Evolutionary conservation across 495 filamentous ascomycete genomes (phyloP), one percentile per base, ranked within the genome.

Genomic region (Xylaria nigripes): DNA sequence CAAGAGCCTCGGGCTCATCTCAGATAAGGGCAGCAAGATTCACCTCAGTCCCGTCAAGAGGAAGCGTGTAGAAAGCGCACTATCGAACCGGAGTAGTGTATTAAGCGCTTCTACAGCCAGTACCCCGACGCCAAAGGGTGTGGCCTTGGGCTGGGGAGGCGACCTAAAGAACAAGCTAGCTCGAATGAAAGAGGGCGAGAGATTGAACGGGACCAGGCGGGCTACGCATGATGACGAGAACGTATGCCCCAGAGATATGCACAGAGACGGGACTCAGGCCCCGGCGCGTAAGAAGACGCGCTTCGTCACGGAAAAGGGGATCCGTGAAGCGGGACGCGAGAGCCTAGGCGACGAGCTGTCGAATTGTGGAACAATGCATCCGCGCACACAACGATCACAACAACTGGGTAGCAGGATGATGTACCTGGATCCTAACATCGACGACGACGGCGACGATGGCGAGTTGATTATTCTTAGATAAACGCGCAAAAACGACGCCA

Each of bases 281-380:
- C 77, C 80, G 4, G 75, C 80, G 12, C 73, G 76, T 60, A 92
- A 93, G 69, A 93, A 90, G 73, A 93, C 87, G 13, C 73, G 89
- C 16, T 93, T 94, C 61, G 79, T 89, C 36, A 91, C 83, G 27
- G 78, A 81, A 23, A 86, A 83, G 64, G 87, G 86, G 0, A 89
- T 88, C 53, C 79, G 80, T 61, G 86, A 87, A 64, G 86, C 87
- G 0, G 86, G 86, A 2, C 75, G 85, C 54, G 86, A 90, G 57
- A 89, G 87, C 61, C 56, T 89, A 3, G 85, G 85, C 27, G 77
- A 73, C 2, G 74, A 74, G 57, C 55, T 74, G 59, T 83, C 48
- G 79, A 77, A 55, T 55, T 82, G 30, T 77, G 78, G 40, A 5
- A 36, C 15, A 12, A 36, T 36, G 15, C 32, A 5, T 12, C 6